phyloP scores from a whole-genome alignment of 1,139 yeast species.

The Suhomyces bolitotheri region DNA sequence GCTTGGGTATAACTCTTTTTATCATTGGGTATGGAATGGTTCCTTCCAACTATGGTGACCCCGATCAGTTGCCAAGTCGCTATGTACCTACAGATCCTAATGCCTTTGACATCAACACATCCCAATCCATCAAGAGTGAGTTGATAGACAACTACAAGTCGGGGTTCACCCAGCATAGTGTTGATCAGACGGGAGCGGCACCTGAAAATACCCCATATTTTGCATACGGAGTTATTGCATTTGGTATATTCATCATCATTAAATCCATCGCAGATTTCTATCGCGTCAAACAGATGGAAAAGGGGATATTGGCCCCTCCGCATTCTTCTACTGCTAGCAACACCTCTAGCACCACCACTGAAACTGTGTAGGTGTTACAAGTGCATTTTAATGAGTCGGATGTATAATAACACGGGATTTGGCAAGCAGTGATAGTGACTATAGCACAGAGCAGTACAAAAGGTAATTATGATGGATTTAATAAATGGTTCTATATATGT shows the following conservation, averaged over 20 bases:
- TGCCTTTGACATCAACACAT: constrained; percentile 47
- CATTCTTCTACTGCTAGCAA: background rate
- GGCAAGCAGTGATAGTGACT: no score
- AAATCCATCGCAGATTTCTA: constrained; percentile 72
- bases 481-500: no score
- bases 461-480: no score
- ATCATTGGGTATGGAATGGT: constrained; percentile 73
- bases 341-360: constrained; percentile 8
- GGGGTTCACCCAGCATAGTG: constrained; percentile 25
- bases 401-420: background rate
- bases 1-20: constrained; percentile 82
- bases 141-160: constrained; percentile 49
- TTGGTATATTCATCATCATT: constrained; percentile 66
- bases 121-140: constrained; percentile 38
- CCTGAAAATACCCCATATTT: constrained; percentile 32
- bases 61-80: constrained; percentile 38
- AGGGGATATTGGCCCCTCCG: constrained; percentile 54
- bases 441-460: no score
- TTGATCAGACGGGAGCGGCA: constrained; percentile 13
- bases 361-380: constrained; percentile 1
- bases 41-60: constrained; percentile 56
- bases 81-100: constrained; percentile 60
- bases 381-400: no score
- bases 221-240: constrained; percentile 61
- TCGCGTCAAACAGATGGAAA: constrained; percentile 77